Evolutionary conservation across 441 rosid species (phyloP), one percentile per base, ranked within the genome.

Genomic region (Raphanus hybrid): DNA sequence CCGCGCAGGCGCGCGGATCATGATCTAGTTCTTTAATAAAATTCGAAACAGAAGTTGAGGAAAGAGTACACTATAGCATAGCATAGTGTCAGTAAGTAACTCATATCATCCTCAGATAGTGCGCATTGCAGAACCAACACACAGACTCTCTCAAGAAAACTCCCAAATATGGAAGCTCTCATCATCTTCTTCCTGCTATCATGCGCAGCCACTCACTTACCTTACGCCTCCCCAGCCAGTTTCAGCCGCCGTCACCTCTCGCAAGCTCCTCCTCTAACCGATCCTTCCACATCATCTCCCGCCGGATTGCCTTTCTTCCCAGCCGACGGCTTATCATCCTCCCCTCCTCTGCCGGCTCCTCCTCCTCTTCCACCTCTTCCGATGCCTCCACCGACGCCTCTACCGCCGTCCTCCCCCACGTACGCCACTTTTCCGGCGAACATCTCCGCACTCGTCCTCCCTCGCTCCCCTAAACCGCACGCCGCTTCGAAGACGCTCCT

Each of bases 381-480:
- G 18, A 50, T 50, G 20, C 64, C 64, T 12, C 92, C 35, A 82
- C 93, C 0, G 86, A 84, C 50, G 86, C 86, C 93, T n/a, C 96
- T 92, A 0, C 95, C 94, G 12, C 94, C 96, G 2, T 61, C 92
- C 8, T 87, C 97, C 0, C 70, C 92, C 14, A 52, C 85, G 3
- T 87, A 78, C 54, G 93, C 91, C 9, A 89, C 99, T 34, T 93
- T 93, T 62, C 99, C 99, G 2, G 99, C 97, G 77, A 93, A 96
- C 81, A 91, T 96, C 73, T 92, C 98, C 74, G 90, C 97, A 6
- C 91, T 96, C 15, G 84, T 86, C 75, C 91, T 96, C 72, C 99
- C 99, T 27, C 88, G 83, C 23, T 75, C 96, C 14, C 70, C 90
- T 4, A 60, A 69, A 18, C 70, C 88, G 3, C 83, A 86, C 20